These are phyloP conservation scores for Podospora anserina DNA, from an alignment of 495 filamentous ascomycete genomes.

Conservation along the genomic window DNA sequence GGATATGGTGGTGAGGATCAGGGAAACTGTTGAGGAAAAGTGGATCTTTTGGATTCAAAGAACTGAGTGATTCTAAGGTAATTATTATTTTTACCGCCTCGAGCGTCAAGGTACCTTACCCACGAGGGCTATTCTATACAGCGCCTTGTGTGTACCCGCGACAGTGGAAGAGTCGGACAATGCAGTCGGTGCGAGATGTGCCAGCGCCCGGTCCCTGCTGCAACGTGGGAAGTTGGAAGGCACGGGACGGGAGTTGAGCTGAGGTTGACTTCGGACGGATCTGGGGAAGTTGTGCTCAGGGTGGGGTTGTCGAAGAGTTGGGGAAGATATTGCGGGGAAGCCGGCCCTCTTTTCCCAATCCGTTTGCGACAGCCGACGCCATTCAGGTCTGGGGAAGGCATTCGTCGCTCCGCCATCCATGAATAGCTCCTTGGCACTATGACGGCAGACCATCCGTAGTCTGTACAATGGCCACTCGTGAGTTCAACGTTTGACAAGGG, in stretches of 20 bases:
- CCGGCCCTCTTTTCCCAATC: neutral
- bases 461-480: neutral
- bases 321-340: constrained; percentile 11
- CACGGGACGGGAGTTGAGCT: neutral
- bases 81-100: neutral
- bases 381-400: neutral
- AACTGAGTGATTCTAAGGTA: no score
- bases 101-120: neutral
- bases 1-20: neutral
- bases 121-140: neutral
- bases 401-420: neutral
- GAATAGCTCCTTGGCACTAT: neutral
- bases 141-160: neutral
- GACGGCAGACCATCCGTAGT: neutral
- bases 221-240: neutral
- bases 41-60: neutral
- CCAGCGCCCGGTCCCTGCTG: constrained; percentile 1
- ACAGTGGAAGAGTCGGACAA: neutral
- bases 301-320: neutral
- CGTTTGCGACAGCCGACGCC: constrained; percentile 3
- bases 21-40: neutral
- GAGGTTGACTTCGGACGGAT: neutral
- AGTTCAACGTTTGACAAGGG: neutral
- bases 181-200: neutral
- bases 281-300: constrained; percentile 10